phyloP scores from a whole-genome alignment of 1,284 basidiomycete genomes.

The Boletus subluridellus region DNA sequence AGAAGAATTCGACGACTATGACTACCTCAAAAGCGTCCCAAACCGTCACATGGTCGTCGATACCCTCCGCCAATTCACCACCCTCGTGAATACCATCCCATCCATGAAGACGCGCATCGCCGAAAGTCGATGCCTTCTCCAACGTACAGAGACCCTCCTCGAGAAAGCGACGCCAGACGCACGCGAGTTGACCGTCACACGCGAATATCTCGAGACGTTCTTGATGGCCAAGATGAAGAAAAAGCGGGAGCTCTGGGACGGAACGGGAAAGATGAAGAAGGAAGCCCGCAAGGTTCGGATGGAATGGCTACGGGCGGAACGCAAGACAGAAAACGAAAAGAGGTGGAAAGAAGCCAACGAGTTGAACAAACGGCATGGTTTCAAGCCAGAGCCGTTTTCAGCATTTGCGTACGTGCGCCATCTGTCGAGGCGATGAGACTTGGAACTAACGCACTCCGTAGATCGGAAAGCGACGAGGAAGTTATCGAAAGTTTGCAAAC shows the following conservation, averaged over 20 bases:
- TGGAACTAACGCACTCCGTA: constrained; percentile 7
- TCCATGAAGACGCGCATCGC: constrained; percentile 20
- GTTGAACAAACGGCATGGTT: constrained; percentile 5
- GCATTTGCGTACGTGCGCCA: constrained; percentile 20
- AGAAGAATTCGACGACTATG: neutral
- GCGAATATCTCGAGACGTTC: constrained; percentile 27
- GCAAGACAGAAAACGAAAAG: constrained; percentile 19
- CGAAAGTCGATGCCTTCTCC: constrained; percentile 22
- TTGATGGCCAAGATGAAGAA: constrained; percentile 30
- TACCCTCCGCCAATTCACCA: constrained; percentile 27
- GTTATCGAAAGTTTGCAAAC: constrained; percentile 26
- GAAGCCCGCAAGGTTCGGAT: constrained; percentile 33
- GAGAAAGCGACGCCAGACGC: constrained; percentile 17
- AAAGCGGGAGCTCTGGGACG: constrained; percentile 32
- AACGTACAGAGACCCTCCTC: constrained; percentile 17
- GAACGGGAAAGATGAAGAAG: constrained; percentile 34
- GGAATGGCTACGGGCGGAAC: constrained; percentile 33
- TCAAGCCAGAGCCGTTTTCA: constrained; percentile 19
- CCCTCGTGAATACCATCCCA: constrained; percentile 23
- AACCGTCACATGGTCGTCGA: constrained; percentile 29
- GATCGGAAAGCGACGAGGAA: constrained; percentile 28
- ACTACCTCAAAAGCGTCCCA: constrained; percentile 19
- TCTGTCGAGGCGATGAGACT: neutral
- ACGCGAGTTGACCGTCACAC: constrained; percentile 24
- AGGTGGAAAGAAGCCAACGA: constrained; percentile 25